A percentile compares a stretch with the other conserved stretches of the same genome.
Conservation (phyloP, 75 land plant genomes). For the Pinus tabuliformis region DNA sequence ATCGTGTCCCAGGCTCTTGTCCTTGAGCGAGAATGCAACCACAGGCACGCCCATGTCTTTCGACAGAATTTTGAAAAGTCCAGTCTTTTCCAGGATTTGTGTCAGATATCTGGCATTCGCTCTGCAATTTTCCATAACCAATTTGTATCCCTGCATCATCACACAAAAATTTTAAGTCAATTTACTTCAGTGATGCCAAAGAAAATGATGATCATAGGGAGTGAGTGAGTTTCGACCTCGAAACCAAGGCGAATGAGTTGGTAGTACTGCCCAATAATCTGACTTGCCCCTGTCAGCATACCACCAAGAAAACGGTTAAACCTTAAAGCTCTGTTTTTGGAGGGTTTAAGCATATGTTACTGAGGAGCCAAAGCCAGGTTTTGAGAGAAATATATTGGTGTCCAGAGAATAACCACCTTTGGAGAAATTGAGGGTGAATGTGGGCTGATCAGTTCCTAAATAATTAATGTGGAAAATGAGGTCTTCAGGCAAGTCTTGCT, state of each 20-base stretch:
- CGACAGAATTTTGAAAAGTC: constrained; percentile 44
- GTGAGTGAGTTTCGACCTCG: constrained; percentile 34
- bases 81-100: constrained; percentile 29
- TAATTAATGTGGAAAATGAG: constrained; percentile 84
- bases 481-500: constrained; percentile 70
- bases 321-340: too few relatives aligned
- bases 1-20: constrained; percentile 11
- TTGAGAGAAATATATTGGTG: too few relatives aligned
- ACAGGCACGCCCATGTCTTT: constrained; percentile 48
- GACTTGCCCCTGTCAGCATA: constrained; percentile 45
- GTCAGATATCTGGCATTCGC: constrained; percentile 36
- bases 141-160: constrained; percentile 41
- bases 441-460: constrained; percentile 78
- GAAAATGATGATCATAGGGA: too few relatives aligned
- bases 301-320: too few relatives aligned
- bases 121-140: constrained; percentile 36
- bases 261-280: constrained; percentile 54
- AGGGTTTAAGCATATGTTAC: too few relatives aligned
- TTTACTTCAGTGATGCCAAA: too few relatives aligned
- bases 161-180: too few relatives aligned
- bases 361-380: too few relatives aligned
- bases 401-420: constrained; percentile 47
- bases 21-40: constrained; percentile 50
- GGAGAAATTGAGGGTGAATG: constrained; percentile 84
- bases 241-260: constrained; percentile 52